A percentile compares a stretch with the other conserved stretches of the same genome.
phyloP scores from a whole-genome alignment of 257 asterid genomes.

The Nicotiana attenuata region DNA sequence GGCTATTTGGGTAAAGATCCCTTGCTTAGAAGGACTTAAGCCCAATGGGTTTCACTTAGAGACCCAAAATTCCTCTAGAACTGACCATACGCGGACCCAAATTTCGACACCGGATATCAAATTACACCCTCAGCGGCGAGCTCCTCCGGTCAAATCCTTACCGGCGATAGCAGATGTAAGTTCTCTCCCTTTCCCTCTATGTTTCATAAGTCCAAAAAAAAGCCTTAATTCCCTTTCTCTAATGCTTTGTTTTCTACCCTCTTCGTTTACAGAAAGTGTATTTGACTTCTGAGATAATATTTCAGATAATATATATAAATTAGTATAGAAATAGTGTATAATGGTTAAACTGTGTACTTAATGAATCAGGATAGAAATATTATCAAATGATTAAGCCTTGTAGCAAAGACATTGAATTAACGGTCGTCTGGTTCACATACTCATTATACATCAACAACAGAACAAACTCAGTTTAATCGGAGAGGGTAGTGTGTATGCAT shows the following conservation, averaged over 20 bases:
- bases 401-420: slow-evolving; percentile 2
- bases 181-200: not conserved
- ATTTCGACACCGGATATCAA: not conserved
- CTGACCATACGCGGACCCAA: not conserved
- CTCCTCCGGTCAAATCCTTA: not conserved
- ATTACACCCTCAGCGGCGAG: not conserved
- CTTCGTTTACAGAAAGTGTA: not conserved
- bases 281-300: not conserved
- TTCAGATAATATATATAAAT: too few species aligned
- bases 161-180: not conserved
- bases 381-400: not conserved
- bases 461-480: too few species aligned
- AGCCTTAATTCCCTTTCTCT: not conserved
- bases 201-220: too few species aligned
- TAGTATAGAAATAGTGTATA: not conserved
- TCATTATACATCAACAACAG: too few species aligned
- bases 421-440: too few species aligned
- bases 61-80: not conserved
- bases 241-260: not conserved
- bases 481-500: too few species aligned
- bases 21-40: too few species aligned
- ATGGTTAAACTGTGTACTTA: not conserved
- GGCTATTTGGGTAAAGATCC: too few species aligned
- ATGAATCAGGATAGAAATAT: not conserved
- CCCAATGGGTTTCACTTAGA: too few species aligned